These are phyloP conservation scores for Hyphopichia pseudoburtonii DNA, from an alignment of 1,139 yeast genomes.

Conservation along the genomic window DNA sequence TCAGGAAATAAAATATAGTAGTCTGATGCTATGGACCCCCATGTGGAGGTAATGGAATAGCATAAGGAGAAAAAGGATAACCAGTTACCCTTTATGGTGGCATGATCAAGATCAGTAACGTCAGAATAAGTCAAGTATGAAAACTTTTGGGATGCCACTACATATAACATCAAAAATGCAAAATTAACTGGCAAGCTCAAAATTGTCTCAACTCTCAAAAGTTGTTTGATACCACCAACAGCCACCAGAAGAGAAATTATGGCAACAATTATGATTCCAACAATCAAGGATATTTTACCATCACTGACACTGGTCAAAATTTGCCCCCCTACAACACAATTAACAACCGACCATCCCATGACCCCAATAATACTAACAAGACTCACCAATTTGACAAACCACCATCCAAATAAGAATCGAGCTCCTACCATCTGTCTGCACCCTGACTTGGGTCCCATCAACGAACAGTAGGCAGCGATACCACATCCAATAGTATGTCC, in stretches of 20 bases:
- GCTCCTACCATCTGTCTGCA: slow-evolving; percentile 45
- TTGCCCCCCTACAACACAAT: slow-evolving; percentile 41
- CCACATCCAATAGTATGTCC: slow-evolving; percentile 35
- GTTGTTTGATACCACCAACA: slow-evolving; percentile 32
- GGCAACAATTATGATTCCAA: slow-evolving; percentile 33
- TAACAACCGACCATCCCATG: slow-evolving; percentile 43
- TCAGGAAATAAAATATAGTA: slow-evolving; percentile 26
- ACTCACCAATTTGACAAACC: slow-evolving; percentile 39
- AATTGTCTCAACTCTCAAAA: slow-evolving; percentile 21
- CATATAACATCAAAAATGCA: slow-evolving; percentile 21
- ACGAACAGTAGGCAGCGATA: slow-evolving; percentile 40
- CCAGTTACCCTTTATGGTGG: slow-evolving; percentile 22
- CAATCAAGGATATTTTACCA: slow-evolving; percentile 22
- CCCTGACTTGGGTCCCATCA: slow-evolving; percentile 43
- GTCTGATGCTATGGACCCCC: slow-evolving; percentile 32
- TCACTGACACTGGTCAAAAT: slow-evolving; percentile 28
- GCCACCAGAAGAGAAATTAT: slow-evolving; percentile 30
- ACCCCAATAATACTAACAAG: slow-evolving; percentile 37
- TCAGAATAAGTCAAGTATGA: slow-evolving; percentile 14
- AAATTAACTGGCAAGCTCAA: slow-evolving; percentile 22
- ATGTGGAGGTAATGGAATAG: slow-evolving; percentile 26
- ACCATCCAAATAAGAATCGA: slow-evolving; percentile 37
- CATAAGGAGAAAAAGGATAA: slow-evolving; percentile 26
- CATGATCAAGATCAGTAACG: slow-evolving; percentile 12
- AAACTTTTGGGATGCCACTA: slow-evolving; percentile 20